Evolutionary conservation across 805 yeast genomes (phyloP), one percentile per base, ranked within the genome.

Genomic region (Starmerella floricola): DNA sequence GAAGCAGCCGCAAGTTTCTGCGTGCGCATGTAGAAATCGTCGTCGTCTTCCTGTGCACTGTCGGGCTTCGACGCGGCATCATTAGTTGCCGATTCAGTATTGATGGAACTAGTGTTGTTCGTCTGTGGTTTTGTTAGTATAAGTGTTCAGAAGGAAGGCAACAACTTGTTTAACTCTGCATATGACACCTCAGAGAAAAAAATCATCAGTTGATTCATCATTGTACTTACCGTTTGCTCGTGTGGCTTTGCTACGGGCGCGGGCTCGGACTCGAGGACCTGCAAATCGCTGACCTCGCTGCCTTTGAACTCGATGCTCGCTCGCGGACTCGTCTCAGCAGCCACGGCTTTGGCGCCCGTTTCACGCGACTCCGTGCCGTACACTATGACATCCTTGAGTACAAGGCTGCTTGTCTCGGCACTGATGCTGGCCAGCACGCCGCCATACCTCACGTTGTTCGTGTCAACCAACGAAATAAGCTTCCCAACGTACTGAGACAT

Each of bases 401-500:
- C 78, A 38, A 88, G 91, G 2, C 95, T 85, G 50, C 95, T 83
- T 47, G 80, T 81, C 45, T 83, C 87, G 23, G 94, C 91, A 60
- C 85, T 85, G 55, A 91, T 84, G 52, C 76, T 78, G 51, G 83
- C 85, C 57, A 88, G 70, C n/a, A 74, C 65, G 26, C 98, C 98
- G 44, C 85, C 91, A 58, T 88, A 88, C 50, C 94, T 70, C 47
- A 82, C 78, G 30, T 83, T 84, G 54, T 81, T 78, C 57, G 74
- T 75, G 45, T 93, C 79, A 49, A 81, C 73, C 59, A 85, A 68
- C 20, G 91, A 76, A 53, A 86, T 84, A 39, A 88, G 79, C 60
- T 84, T 84, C 8, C 97, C 97, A 52, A 86, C 81, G 62, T 79
- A 87, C 57, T 86, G 86, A 35, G 96, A 79, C 97, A 91, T 91